phyloP scores from a whole-genome alignment of 345 rosid species.

The Erysimum cheiranthoides region DNA sequence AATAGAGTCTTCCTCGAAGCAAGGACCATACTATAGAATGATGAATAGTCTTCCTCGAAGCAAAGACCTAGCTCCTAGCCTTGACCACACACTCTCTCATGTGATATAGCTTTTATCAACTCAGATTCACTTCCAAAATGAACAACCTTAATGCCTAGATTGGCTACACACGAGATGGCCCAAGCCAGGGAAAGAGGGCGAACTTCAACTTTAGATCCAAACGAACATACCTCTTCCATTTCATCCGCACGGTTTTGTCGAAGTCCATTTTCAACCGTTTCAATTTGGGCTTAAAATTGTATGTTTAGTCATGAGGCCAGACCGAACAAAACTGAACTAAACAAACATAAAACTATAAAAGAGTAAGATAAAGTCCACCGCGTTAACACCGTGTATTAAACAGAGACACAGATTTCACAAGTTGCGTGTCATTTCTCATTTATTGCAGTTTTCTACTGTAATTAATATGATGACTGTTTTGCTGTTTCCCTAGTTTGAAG shows the following conservation, averaged over 20 bases:
- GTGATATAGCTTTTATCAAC: too few species aligned
- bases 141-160: neutral
- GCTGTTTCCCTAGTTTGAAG: neutral
- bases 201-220: neutral
- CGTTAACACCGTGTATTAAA: neutral
- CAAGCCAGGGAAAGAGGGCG: neutral
- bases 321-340: neutral
- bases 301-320: neutral
- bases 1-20: too few species aligned
- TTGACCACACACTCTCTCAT: too few species aligned
- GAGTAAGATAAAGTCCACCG: neutral
- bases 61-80: neutral
- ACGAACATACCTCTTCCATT: neutral
- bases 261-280: neutral
- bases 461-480: neutral
- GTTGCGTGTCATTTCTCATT: neutral
- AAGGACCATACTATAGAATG: too few species aligned
- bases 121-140: too few species aligned
- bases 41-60: too few species aligned
- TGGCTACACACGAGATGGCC: neutral
- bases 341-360: neutral
- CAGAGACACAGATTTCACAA: neutral
- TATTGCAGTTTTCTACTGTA: neutral
- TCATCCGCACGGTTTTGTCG: neutral
- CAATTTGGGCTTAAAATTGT: neutral